A percentile compares a stretch with the other conserved stretches of the same genome.
phyloP scores from a whole-genome alignment of 768 basidiomycete species.

The Tricholoma sp. region DNA sequence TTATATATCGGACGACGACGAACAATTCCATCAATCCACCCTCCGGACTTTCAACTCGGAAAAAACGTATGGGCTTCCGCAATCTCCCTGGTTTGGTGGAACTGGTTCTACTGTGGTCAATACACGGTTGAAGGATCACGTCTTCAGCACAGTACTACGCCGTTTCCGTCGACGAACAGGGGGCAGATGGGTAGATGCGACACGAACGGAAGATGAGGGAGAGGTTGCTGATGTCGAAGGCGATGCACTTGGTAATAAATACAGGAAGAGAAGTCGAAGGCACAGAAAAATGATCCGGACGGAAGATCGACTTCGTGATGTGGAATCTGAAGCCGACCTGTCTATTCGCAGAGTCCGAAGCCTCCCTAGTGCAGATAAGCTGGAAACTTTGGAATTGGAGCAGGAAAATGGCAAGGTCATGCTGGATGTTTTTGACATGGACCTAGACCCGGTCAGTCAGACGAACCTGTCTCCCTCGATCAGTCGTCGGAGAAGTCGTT shows the following conservation, averaged over 20 bases:
- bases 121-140: constrained; percentile 90
- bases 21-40: constrained; percentile 25
- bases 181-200: constrained; percentile 30
- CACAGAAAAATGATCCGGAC: constrained; percentile 36
- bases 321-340: constrained; percentile 30
- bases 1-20: constrained; percentile 27
- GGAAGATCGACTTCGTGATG: constrained; percentile 34
- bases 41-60: constrained; percentile 40
- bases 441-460: constrained; percentile 24
- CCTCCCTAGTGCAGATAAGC: constrained; percentile 33
- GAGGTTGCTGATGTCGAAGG: constrained; percentile 41
- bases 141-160: constrained; percentile 84
- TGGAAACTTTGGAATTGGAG: constrained; percentile 28
- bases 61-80: constrained; percentile 25
- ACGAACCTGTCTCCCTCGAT: constrained; percentile 26
- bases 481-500: constrained; percentile 41
- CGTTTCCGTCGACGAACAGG: constrained; percentile 56
- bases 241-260: constrained; percentile 16
- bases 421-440: constrained; percentile 40
- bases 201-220: constrained; percentile 53
- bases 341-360: constrained; percentile 62
- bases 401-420: constrained; percentile 23
- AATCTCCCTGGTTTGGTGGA: constrained; percentile 70
- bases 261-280: constrained; percentile 26
- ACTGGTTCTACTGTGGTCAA: constrained; percentile 93